These are phyloP conservation scores for Pyrus hybrid DNA, from an alignment of 331 rosid genomes.

Conservation along the genomic window DNA sequence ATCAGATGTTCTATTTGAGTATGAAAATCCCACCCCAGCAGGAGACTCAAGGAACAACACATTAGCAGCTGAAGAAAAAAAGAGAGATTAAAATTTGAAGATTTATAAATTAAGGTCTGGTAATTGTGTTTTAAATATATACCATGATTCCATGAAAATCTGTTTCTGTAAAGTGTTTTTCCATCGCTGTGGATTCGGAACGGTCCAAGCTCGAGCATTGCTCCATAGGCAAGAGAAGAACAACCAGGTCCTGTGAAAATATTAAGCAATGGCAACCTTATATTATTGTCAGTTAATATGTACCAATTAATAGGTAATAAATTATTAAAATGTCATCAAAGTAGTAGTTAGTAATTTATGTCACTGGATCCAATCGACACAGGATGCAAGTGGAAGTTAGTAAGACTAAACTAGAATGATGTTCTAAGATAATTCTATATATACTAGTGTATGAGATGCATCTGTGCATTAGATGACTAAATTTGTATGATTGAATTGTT, in stretches of 20 bases:
- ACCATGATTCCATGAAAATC: conserved; percentile 67
- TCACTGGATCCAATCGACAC: neutral
- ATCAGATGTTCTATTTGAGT: conserved; percentile 64
- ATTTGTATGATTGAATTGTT: too few species aligned
- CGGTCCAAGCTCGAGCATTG: conserved; percentile 87
- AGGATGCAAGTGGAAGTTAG: neutral
- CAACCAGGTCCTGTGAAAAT: conserved; percentile 67
- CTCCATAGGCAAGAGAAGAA: conserved; percentile 76
- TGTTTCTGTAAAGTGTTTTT: conserved; percentile 52
- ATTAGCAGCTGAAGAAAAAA: conserved; percentile 49
- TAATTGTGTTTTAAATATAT: neutral
- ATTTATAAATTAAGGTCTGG: neutral
- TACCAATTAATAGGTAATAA: neutral
- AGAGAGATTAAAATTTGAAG: neutral
- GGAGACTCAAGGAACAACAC: conserved; percentile 78
- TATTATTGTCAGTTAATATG: neutral
- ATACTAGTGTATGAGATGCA: neutral
- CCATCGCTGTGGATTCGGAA: conserved; percentile 79
- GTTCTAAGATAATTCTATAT: neutral
- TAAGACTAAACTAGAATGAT: neutral
- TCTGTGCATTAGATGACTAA: too few species aligned
- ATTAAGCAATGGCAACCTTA: neutral
- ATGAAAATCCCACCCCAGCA: conserved; percentile 79
- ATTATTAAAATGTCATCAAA: neutral
- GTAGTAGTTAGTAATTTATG: neutral